Evolutionary conservation across 2,329 filamentous ascomycete genomes (phyloP), one percentile per base, ranked within the genome.

Genomic region (Fusarium pseudocircinatum): DNA sequence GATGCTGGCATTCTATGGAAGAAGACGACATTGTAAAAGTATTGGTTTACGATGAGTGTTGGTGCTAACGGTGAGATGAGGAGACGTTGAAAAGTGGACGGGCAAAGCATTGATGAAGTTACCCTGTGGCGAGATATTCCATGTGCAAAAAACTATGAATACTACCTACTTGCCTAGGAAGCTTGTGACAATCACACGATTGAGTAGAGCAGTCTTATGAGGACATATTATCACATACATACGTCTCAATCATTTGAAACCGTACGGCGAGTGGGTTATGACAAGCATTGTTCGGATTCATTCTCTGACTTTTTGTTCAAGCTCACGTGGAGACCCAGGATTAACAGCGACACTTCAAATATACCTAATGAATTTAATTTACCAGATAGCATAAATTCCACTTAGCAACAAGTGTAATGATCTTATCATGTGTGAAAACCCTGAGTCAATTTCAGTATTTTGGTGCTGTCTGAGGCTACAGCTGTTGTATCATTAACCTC

Each of bases 81-180:
- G 58, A 60, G 58, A 30, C 52, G 36, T 34, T 40, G n/a, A 65
- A 60, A 71, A 69, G 59, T 70, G 69, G 64, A 54, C 39, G 67
- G 26, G 57, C 40, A 28, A 61, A 22, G 57, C 40, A 39, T 44
- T 56, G 34, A 43, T 34, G 43, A 39, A 30, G 49, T 32, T 69
- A 69, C 66, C 66, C 66, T 69, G 46, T 58, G 65, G 65, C 53
- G 30, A 70, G 26, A 36, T 44, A 24, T 47, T 39, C n/a, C n/a
- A 18, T 34, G 40, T 46, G 26, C 20, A n/a, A 89, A 66, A 87
- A 87, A 18, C 52, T 11, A 24, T 46, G 30, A 44, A 52, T 52
- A 52, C 34, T 16, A 30, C 26, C 34, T 24, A 53, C 34, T 58
- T 28, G 26, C 20, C 43, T 79, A 49, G 30, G 40, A 15, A 28